Evolutionary conservation across 2,329 filamentous ascomycete species (phyloP), one percentile per base, ranked within the genome.

Genomic region (Fusarium caatingaense): DNA sequence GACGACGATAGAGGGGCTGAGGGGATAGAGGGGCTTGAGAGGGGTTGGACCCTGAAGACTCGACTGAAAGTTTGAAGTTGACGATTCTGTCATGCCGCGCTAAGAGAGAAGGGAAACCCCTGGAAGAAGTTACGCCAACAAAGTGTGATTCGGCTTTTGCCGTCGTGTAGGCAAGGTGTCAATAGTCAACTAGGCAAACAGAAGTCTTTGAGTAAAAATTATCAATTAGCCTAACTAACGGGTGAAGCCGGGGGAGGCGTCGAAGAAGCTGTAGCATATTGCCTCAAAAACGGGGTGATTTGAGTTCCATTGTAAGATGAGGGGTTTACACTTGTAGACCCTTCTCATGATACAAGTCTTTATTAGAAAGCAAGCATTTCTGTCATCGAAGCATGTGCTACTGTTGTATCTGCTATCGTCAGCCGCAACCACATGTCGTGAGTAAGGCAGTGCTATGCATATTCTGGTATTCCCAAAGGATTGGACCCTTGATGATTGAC

Each of bases 31-130:
- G 64, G 64, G 57, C n/a, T 46, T 23, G 34, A 56, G 58, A 61
- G 69, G 70, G 65, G 67, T 16, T 44, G 68, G 44, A 42, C 51
- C 41, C 57, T 48, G 28, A 60, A 44, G 59, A 60, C 41, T 46
- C 41, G 42, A 58, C 56, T 51, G 51, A 61, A 54, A 46, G 44
- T 58, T 50, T 59, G 58, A 44, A 21, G n/a, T 62, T 51, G 49
- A 25, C 25, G 40, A 49, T 66, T 47, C 37, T 32, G 50, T 56
- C 41, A 47, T 66, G 60, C 57, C 60, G 46, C 46, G 55, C 50
- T 49, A 60, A 64, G 28, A 27, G 56, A 42, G 59, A 53, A 46
- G 46, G 53, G 60, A 66, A 16, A 75, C 65, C 69, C 68, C 57
- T 68, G 69, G 53, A 66, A 37, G 34, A 8, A 45, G 27, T 42